phyloP scores from a whole-genome alignment of 805 yeast genomes.

The Saccharomycopsis schoenii region DNA sequence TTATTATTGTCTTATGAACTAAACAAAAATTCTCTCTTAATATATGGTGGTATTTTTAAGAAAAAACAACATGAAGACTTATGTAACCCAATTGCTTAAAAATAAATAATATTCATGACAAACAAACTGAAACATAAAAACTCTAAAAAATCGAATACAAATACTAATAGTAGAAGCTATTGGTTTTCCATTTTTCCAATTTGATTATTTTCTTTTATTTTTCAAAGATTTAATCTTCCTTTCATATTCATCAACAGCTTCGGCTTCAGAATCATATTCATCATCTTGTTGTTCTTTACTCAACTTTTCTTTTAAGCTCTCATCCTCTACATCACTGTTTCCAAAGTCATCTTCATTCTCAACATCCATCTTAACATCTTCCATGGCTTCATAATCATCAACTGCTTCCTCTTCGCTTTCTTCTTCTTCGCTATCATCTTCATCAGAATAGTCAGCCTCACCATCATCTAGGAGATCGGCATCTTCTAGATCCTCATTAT shows the following conservation, averaged over 20 bases:
- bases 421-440: conserved; percentile 26
- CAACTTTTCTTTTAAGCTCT: conserved; percentile 5
- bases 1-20: too few relatives aligned
- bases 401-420: conserved; percentile 27
- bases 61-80: too few relatives aligned
- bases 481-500: conserved; percentile 54
- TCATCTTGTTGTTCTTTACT: background rate
- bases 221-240: conserved; percentile 7
- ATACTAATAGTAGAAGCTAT: background rate
- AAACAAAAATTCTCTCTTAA: too few relatives aligned
- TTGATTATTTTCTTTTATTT: background rate
- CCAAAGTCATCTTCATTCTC: conserved; percentile 21
- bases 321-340: conserved; percentile 33
- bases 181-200: background rate
- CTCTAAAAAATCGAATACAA: background rate
- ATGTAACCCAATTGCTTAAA: too few relatives aligned
- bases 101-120: too few relatives aligned
- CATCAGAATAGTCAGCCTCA: conserved; percentile 33
- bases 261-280: conserved; percentile 20
- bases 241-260: conserved; percentile 10
- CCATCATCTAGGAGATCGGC: conserved; percentile 39
- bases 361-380: conserved; percentile 22
- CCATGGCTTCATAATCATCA: conserved; percentile 16
- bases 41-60: too few relatives aligned
- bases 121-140: too few relatives aligned